These are phyloP conservation scores for Mariannaea sp. DNA, from an alignment of 2,329 filamentous ascomycete genomes.

Conservation along the genomic window DNA sequence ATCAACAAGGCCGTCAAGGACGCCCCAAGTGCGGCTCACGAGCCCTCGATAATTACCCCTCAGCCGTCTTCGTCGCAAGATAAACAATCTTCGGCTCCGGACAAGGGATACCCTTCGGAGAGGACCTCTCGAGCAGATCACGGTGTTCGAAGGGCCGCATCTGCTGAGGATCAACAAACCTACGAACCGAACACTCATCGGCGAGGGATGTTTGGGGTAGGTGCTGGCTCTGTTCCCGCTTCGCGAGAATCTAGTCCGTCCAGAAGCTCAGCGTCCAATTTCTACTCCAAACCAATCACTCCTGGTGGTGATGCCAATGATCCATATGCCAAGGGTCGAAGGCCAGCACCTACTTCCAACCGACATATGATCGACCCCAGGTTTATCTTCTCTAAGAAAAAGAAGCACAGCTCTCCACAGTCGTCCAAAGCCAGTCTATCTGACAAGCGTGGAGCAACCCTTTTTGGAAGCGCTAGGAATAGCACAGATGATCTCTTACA, in stretches of 20 bases:
- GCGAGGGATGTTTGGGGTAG: slow-evolving; percentile 59
- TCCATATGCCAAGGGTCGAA: slow-evolving; percentile 82
- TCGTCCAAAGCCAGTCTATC: slow-evolving; percentile 57
- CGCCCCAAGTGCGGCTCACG: slow-evolving; percentile 45
- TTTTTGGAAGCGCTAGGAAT: slow-evolving; percentile 42
- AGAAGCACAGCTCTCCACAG: slow-evolving; percentile 64
- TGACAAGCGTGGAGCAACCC: slow-evolving; percentile 59
- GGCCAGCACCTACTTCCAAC: slow-evolving; percentile 69
- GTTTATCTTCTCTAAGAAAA: slow-evolving; percentile 81
- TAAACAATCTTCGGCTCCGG: slow-evolving; percentile 49
- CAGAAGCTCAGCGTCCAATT: slow-evolving; percentile 63
- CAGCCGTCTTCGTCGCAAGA: slow-evolving; percentile 67
- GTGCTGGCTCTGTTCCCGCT: slow-evolving; percentile 58
- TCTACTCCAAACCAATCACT: slow-evolving; percentile 75
- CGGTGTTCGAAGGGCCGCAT: slow-evolving; percentile 49
- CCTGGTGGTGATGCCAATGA: slow-evolving; percentile 81
- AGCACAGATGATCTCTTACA: slow-evolving; percentile 43
- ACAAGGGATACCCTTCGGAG: slow-evolving; percentile 47
- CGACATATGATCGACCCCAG: slow-evolving; percentile 72
- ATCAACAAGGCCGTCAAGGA: slow-evolving; percentile 41
- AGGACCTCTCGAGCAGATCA: slow-evolving; percentile 50
- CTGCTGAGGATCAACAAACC: slow-evolving; percentile 46
- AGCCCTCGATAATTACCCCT: slow-evolving; percentile 64
- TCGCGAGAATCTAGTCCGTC: slow-evolving; percentile 70
- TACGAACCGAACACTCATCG: slow-evolving; percentile 55